Conservation (phyloP, 179 eudicot species). For the Pouteria campechiana region DNA sequence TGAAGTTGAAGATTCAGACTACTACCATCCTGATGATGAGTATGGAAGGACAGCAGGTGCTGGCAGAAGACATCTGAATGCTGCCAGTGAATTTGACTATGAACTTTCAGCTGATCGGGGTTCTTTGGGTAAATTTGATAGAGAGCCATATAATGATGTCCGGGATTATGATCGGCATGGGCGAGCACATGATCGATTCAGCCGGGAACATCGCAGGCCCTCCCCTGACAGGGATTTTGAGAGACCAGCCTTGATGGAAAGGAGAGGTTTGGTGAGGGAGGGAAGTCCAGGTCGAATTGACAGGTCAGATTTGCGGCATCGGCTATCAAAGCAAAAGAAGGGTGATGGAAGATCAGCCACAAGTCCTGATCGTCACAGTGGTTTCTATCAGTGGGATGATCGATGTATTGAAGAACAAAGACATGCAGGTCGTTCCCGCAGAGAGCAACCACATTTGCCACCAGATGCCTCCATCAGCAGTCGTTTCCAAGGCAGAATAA, state of each 20-base stretch:
- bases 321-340: slow-evolving; percentile 55
- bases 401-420: too few relatives aligned
- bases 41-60: slow-evolving; percentile 35
- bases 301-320: slow-evolving; percentile 64
- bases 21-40: slow-evolving; percentile 55
- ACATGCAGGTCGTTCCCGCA: slow-evolving; percentile 26
- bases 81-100: slow-evolving; percentile 3
- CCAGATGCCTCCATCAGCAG: slow-evolving; percentile 36
- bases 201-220: slow-evolving; percentile 37
- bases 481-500: slow-evolving; percentile 83
- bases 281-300: slow-evolving; percentile 24
- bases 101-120: slow-evolving; percentile 31
- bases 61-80: slow-evolving; percentile 25
- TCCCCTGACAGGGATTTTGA: slow-evolving; percentile 41
- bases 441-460: slow-evolving; percentile 32
- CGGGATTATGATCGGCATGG: slow-evolving; percentile 45
- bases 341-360: slow-evolving; percentile 61
- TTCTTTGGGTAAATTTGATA: slow-evolving; percentile 28
- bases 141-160: slow-evolving; percentile 31
- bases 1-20: slow-evolving; percentile 49
- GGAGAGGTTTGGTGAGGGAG: slow-evolving; percentile 35
- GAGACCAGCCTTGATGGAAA: slow-evolving; percentile 29
- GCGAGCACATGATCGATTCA: slow-evolving; percentile 34
- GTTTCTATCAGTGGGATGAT: slow-evolving; percentile 27
- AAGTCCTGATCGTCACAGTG: slow-evolving; percentile 40